phyloP scores from a whole-genome alignment of 305 asterid species.

The Caryopteris hybrid region DNA sequence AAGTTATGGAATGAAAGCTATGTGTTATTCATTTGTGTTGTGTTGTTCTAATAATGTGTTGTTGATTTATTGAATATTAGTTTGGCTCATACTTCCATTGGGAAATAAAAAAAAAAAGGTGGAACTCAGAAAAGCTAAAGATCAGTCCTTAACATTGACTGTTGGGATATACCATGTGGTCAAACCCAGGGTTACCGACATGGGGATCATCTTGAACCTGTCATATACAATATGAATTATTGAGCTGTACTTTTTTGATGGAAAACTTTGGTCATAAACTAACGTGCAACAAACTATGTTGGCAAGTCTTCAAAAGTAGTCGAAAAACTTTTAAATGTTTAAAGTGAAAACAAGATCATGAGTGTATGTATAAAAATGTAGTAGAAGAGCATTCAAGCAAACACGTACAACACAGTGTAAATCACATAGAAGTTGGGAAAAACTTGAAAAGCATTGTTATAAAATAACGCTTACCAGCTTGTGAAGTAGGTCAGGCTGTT shows the following conservation, averaged over 20 bases:
- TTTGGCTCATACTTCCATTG: background rate
- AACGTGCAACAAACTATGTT: background rate
- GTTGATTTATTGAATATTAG: background rate
- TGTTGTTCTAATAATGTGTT: no score
- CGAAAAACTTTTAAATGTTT: background rate
- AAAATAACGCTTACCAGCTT: slow-evolving; percentile 51
- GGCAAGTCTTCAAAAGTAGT: background rate
- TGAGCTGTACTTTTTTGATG: no score
- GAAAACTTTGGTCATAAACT: background rate
- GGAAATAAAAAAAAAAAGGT: background rate
- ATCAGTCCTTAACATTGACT: no score
- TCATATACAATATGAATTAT: no score
- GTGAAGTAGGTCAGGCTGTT: slow-evolving; percentile 88
- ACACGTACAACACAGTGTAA: background rate
- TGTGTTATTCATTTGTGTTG: no score
- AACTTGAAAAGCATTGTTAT: background rate
- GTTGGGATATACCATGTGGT: no score
- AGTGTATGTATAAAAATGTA: background rate
- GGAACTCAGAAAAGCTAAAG: no score
- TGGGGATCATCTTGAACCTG: no score
- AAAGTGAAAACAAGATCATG: background rate
- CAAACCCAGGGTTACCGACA: no score
- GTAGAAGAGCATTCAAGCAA: background rate
- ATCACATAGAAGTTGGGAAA: background rate
- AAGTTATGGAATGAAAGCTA: no score